Percentiles rank a stretch among this genome's conserved stretches.
phyloP scores from a whole-genome alignment of 2,329 filamentous ascomycete genomes.

The Pseudogymnoascus sp. region DNA sequence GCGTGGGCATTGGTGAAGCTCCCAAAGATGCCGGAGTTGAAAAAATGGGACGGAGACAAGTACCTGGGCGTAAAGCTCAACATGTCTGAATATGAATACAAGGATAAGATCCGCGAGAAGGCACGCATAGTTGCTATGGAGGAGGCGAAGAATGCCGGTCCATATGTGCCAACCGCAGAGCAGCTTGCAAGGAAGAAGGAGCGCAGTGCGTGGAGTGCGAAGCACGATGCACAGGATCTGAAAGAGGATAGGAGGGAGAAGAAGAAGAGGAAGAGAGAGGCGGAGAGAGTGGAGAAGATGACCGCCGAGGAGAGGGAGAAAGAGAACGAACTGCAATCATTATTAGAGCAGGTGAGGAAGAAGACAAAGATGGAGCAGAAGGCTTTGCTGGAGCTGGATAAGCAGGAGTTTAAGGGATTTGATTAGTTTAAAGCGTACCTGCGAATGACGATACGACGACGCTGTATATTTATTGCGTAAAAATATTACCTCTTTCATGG shows the following conservation, averaged over 20 bases:
- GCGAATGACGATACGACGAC: conserved; percentile 15
- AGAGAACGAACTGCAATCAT: conserved; percentile 54
- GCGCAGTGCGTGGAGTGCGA: conserved; percentile 67
- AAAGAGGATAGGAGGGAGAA: conserved; percentile 58
- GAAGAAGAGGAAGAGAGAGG: conserved; percentile 57
- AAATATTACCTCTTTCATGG: conserved; percentile 9
- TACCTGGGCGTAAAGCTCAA: conserved; percentile 58
- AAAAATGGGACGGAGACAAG: conserved; percentile 64
- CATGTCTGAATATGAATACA: conserved; percentile 63
- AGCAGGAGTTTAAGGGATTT: conserved; percentile 32
- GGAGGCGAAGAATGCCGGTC: conserved; percentile 40
- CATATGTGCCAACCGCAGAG: conserved; percentile 34
- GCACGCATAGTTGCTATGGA: conserved; percentile 52
- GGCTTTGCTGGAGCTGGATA: conserved; percentile 33
- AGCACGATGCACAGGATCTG: conserved; percentile 59
- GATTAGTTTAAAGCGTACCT: conserved; percentile 18
- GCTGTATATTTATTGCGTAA: conserved; percentile 7
- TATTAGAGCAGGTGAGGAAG: conserved; percentile 58
- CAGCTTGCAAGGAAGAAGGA: conserved; percentile 52
- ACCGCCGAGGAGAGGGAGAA: conserved; percentile 63
- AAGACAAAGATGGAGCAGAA: conserved; percentile 36
- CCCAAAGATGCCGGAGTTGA: conserved; percentile 89
- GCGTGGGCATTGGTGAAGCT: conserved; percentile 83
- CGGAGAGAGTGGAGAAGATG: conserved; percentile 57
- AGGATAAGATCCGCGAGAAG: conserved; percentile 65